Percentiles rank a stretch among this genome's conserved stretches.
Conservation (phyloP, 345 rosid species). For the Abelmoschus esculentus region DNA sequence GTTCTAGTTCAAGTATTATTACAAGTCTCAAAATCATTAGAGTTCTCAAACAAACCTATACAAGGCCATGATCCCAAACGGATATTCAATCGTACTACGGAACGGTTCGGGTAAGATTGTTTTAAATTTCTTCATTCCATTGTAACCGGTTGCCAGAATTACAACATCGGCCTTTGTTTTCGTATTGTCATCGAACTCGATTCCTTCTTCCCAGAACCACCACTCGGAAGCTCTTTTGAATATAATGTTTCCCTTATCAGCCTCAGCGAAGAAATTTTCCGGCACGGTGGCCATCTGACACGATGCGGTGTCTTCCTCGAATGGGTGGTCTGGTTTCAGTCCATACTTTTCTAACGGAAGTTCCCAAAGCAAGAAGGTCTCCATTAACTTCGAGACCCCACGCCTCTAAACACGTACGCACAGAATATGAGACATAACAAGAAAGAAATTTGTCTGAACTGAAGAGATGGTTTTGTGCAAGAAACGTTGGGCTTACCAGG, state of each 20-base stretch:
- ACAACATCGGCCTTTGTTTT: neutral
- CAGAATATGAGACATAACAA: neutral
- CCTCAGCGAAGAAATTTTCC: neutral
- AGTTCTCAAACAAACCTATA: too few relatives aligned
- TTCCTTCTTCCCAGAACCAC: neutral
- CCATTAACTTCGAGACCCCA: neutral
- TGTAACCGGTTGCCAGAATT: neutral
- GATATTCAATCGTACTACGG: too few relatives aligned
- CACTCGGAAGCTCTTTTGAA: neutral
- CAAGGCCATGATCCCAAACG: too few relatives aligned
- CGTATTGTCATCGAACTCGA: neutral
- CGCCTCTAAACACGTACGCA: neutral
- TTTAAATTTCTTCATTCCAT: neutral
- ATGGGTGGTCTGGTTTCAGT: neutral
- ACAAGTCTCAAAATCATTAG: neutral
- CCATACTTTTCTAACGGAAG: neutral
- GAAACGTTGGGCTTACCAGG: conserved; percentile 31
- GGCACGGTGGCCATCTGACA: neutral
- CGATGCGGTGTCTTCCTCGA: neutral
- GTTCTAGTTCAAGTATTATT: neutral
- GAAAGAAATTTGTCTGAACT: neutral
- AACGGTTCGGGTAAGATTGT: neutral
- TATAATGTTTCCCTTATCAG: neutral
- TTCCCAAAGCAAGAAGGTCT: neutral
- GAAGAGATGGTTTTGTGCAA: neutral